A percentile compares a stretch with the other conserved stretches of the same genome.
Evolutionary conservation across 2,329 filamentous ascomycete genomes (phyloP).

Genomic region (Curvularia sp.): DNA sequence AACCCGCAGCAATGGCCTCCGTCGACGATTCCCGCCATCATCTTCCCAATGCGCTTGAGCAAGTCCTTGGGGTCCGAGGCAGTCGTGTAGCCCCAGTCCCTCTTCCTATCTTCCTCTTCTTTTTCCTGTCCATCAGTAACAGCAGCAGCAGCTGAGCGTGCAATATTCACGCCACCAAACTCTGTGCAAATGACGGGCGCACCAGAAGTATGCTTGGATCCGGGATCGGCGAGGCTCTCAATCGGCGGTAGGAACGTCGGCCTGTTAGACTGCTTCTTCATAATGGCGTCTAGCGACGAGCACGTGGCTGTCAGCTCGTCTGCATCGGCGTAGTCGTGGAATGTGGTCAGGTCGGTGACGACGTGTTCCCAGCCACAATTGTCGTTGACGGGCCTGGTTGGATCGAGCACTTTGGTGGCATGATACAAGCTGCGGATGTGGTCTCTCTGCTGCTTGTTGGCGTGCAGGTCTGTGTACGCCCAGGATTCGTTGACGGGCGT

Average conservation of each 20-base stretch:
- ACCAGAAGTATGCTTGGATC: conserved; percentile 60
- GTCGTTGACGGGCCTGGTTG: conserved; percentile 71
- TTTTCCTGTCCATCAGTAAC: not conserved
- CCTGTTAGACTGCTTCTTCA: conserved; percentile 61
- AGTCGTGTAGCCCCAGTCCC: conserved; percentile 71
- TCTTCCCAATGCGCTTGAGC: conserved; percentile 63
- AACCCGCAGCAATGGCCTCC: conserved; percentile 67
- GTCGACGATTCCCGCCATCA: conserved; percentile 65
- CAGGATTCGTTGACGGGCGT: conserved; percentile 71
- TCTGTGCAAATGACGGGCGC: conserved; percentile 72
- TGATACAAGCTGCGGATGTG: conserved; percentile 71
- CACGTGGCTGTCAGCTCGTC: conserved; percentile 64
- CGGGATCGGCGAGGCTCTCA: conserved; percentile 43
- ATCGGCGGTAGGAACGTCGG: conserved; percentile 63
- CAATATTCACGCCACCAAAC: conserved; percentile 73
- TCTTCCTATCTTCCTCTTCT: conserved; percentile 54
- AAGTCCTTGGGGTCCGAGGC: conserved; percentile 67
- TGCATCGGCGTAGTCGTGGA: conserved; percentile 71
- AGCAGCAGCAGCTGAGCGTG: conserved; percentile 50
- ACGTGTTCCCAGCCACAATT: conserved; percentile 78
- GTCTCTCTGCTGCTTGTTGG: conserved; percentile 65
- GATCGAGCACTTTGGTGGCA: conserved; percentile 69
- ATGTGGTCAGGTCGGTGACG: conserved; percentile 68
- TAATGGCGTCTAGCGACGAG: conserved; percentile 60
- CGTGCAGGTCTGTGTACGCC: conserved; percentile 67